Evolutionary conservation across 768 basidiomycete genomes (phyloP), one percentile per base, ranked within the genome.

Genomic region (Mycena indigotica): DNA sequence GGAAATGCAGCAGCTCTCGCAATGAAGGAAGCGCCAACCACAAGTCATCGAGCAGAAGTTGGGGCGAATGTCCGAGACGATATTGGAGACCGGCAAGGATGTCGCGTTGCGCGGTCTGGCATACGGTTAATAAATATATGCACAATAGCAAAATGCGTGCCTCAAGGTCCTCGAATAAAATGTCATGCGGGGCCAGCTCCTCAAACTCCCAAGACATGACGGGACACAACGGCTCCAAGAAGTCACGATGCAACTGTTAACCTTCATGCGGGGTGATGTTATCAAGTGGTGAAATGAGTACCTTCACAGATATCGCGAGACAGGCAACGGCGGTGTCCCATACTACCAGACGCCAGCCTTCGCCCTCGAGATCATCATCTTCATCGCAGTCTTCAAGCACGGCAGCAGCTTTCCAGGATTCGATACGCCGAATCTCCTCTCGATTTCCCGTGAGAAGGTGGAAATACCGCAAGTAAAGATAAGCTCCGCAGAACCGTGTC

Each of bases 401-500:
- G 35, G 53, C 28, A 30, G 58, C 35, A 49, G 5, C 12, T 30
- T 32, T 35, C 53, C 38, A 38, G 52, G 1, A 32, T 63, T 72
- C 67, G 30, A 66, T 50, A 55, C 48, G 50, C 26, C 30, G 24
- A 45, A 50, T 48, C 28, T 57, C 50, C 23, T 60, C 41, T 16
- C 61, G 28, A 21, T 61, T 49, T 2, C 66, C 61, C 60, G 74
- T 71, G 1, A 82, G 68, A 24, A 77, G 65, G 28, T 75, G 72
- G 62, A 85, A 81, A 57, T 84, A 88, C 19, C 84, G 77, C 23
- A 78, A 69, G 60, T 88, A 85, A 59, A 88, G 68, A 65, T 84
- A 80, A 0, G 75, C 82, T 0, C 87, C 87, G 55, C 88, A 86
- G 61, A 87, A 88, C 3, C 85, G 78, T 16, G 87, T 87, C 57